Evolutionary conservation across 2,329 filamentous ascomycete species (phyloP), one percentile per base, ranked within the genome.

Genomic region (Colletotrichum tropicale): DNA sequence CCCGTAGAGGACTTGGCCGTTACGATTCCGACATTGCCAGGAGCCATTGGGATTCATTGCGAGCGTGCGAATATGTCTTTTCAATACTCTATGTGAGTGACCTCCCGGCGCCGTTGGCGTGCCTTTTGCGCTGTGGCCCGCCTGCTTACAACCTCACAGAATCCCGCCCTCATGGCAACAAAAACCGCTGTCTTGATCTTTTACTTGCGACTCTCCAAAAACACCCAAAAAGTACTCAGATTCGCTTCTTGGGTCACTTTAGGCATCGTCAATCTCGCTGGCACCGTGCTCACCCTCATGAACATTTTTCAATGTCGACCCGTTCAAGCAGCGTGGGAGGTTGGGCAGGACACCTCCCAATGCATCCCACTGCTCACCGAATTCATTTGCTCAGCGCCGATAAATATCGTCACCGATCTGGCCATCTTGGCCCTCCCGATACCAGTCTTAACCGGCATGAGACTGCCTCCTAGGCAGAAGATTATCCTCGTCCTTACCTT

Each of bases 151-250:
- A 32, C 36, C 7, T 43, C 43, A n/a, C 80, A 96, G 93, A 98
- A 98, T 81, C 96, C 96, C 15, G 94, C 95, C 5, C 88, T 98
- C 71, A 98, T 98, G 95, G 93, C 94, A 4, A 95, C 95, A 66
- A 98, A 98, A 85, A 96, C 95, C 0, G 98, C 95, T n/a, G 95
- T 98, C 80, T 89, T 98, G 74, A 89, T 97, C 69, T 98, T 98
- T 84, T 98, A 98, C 85, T 89, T 98, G 66, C 93, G 94, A 55
- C 89, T 98, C 64, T 94, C 95, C 30, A 94, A 93, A 80, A 94
- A 95, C 75, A 93, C 91, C 0, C 92, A 98, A 78, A 91, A 92
- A 77, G 88, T 96, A 66, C 93, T 98, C 78, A 92, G 94, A 75
- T 91, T 94, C 84, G 93, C 93, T n/a, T 97, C 95, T n/a, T 96